A percentile compares a stretch with the other conserved stretches of the same genome.
These are phyloP conservation scores for Ambrosiella beaveri DNA, from an alignment of 2,329 filamentous ascomycete genomes.

Conservation along the genomic window DNA sequence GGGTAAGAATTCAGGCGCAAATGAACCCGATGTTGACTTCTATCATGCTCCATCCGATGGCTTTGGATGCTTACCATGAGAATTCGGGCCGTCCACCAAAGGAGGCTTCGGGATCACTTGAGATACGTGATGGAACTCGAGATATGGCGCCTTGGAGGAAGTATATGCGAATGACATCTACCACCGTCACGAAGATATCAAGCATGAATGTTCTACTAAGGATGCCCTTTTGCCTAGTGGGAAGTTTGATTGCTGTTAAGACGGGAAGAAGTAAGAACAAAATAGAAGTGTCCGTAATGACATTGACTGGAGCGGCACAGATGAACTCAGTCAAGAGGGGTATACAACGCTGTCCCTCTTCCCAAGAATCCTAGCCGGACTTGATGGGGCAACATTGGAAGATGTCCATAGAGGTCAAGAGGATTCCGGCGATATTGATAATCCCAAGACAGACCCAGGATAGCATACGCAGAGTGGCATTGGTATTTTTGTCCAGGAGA, in stretches of 20 bases:
- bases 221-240: conserved; percentile 72
- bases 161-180: conserved; percentile 79
- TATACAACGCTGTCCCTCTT: conserved; percentile 28
- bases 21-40: conserved; percentile 84
- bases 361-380: conserved; percentile 43
- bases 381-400: conserved; percentile 65
- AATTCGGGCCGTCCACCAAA: conserved; percentile 39
- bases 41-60: conserved; percentile 85
- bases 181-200: conserved; percentile 71
- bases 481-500: conserved; percentile 60
- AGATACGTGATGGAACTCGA: conserved; percentile 22
- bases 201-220: conserved; percentile 72
- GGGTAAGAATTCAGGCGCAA: conserved; percentile 77
- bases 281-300: conserved; percentile 78
- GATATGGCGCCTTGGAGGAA: conserved; percentile 63
- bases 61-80: conserved; percentile 61
- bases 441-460: conserved; percentile 64
- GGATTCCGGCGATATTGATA: conserved; percentile 61
- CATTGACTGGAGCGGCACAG: conserved; percentile 73
- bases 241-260: conserved; percentile 69
- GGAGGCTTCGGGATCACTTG: conserved; percentile 23
- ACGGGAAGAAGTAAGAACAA: conserved; percentile 78
- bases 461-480: conserved; percentile 60
- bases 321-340: conserved; percentile 46
- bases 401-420: conserved; percentile 71